Percentiles rank a stretch among this genome's conserved stretches.
Conservation (phyloP, 108 stramenopile species). For the Skeletonema marinoi region DNA sequence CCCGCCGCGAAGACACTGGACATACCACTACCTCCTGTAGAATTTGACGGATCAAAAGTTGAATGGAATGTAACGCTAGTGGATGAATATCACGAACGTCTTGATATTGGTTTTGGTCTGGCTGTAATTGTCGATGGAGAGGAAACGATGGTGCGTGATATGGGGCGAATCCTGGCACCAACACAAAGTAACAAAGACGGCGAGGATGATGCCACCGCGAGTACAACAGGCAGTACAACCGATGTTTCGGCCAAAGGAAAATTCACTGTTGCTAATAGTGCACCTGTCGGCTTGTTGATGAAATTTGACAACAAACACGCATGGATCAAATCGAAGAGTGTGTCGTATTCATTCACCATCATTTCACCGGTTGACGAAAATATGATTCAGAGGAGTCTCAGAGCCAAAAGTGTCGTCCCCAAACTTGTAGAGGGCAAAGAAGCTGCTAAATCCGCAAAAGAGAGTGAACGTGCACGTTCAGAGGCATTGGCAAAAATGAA, state of each 20-base stretch:
- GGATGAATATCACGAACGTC: conserved; percentile 33
- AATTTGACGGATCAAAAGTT: conserved; percentile 30
- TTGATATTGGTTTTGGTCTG: conserved; percentile 40
- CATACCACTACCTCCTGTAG: conserved; percentile 40
- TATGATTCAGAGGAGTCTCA: conserved; percentile 31
- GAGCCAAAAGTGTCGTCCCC: conserved; percentile 30
- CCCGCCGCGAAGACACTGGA: conserved; percentile 27
- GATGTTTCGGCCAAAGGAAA: conserved; percentile 32
- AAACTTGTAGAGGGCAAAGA: conserved; percentile 25
- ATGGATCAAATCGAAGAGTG: conserved; percentile 38
- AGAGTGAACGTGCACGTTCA: conserved; percentile 7
- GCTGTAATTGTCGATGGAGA: conserved; percentile 37
- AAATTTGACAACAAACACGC: conserved; percentile 38
- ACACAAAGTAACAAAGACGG: not conserved
- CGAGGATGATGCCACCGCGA: conserved; percentile 11
- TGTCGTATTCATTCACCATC: conserved; percentile 35
- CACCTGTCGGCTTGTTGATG: conserved; percentile 36
- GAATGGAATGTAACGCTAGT: conserved; percentile 37
- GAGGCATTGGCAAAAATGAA: conserved; percentile 25
- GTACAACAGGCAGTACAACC: not conserved
- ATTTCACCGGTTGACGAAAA: conserved; percentile 31
- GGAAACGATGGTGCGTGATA: conserved; percentile 37
- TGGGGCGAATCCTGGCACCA: conserved; percentile 33
- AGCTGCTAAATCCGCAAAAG: conserved; percentile 3
- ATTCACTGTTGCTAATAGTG: conserved; percentile 42